Percentiles rank a stretch among this genome's conserved stretches.
These are phyloP conservation scores for Cercospora zeae-maydis DNA, from an alignment of 2,329 filamentous ascomycete species.

Conservation along the genomic window DNA sequence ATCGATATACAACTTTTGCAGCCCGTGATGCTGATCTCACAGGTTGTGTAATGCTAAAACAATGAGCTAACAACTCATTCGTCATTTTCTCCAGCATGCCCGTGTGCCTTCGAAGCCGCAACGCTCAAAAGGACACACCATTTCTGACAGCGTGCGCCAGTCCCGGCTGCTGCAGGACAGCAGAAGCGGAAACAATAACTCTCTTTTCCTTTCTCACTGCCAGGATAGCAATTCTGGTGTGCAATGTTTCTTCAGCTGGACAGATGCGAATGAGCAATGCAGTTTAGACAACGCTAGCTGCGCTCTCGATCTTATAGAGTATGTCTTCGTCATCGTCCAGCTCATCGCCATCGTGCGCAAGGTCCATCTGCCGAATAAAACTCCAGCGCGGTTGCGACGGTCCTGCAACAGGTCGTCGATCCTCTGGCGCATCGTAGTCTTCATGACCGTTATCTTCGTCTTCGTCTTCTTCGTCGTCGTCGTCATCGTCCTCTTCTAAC, in stretches of 20 bases:
- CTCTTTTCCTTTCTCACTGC: background rate
- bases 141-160: background rate
- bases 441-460: background rate
- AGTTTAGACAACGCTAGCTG: background rate
- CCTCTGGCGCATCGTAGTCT: background rate
- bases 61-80: background rate
- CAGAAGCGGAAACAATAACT: background rate
- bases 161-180: background rate
- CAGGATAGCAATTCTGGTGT: background rate
- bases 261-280: background rate
- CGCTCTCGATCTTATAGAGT: background rate
- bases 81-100: background rate
- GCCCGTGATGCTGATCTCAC: background rate
- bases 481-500: background rate
- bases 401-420: background rate
- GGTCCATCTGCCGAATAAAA: background rate
- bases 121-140: no score
- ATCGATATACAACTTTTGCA: background rate
- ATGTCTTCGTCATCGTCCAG: background rate
- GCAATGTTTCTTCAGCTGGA: background rate
- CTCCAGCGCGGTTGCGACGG: background rate
- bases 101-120: background rate
- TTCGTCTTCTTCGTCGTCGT: background rate
- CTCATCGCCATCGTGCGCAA: background rate
- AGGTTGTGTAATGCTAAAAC: background rate